phyloP scores from a whole-genome alignment of 1,284 basidiomycete species.

The Gymnopus androsaceus region DNA sequence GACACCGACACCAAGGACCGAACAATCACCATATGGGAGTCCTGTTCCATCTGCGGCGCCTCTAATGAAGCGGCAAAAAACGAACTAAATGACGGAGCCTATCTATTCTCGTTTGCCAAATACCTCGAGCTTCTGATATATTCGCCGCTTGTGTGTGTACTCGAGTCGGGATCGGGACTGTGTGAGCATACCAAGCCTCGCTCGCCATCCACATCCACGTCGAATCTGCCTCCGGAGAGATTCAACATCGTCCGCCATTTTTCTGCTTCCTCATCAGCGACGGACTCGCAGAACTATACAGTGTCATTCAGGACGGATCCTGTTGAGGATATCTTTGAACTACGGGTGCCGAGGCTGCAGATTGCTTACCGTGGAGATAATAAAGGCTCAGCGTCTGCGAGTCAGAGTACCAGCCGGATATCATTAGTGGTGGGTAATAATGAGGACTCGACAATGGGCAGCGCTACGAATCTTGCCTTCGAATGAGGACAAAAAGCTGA shows the following conservation, averaged over 20 bases:
- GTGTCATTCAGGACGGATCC: conserved; percentile 49
- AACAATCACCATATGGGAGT: conserved; percentile 50
- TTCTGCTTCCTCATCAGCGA: conserved; percentile 18
- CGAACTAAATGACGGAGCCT: conserved; percentile 55
- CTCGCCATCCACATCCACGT: not conserved
- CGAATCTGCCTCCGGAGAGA: not conserved
- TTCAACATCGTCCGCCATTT: conserved; percentile 58
- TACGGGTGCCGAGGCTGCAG: conserved; percentile 60
- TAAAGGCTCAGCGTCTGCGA: not conserved
- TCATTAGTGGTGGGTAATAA: conserved; percentile 6
- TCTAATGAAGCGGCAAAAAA: conserved; percentile 37
- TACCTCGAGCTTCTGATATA: conserved; percentile 68
- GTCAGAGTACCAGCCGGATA: too few relatives aligned
- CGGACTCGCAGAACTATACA: conserved; percentile 28
- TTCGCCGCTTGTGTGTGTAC: conserved; percentile 45
- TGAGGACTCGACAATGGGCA: too few relatives aligned
- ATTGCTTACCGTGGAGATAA: conserved; percentile 2
- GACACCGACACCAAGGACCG: not conserved
- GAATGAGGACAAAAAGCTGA: conserved; percentile 35
- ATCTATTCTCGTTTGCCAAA: conserved; percentile 62
- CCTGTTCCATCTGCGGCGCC: conserved; percentile 54
- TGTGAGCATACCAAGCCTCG: conserved; percentile 55
- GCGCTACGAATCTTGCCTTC: too few relatives aligned
- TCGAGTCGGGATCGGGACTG: conserved; percentile 41
- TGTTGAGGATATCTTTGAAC: conserved; percentile 60